A percentile compares a stretch with the other conserved stretches of the same genome.
phyloP scores from a whole-genome alignment of 1,284 basidiomycete species.

The Melampsora americana region DNA sequence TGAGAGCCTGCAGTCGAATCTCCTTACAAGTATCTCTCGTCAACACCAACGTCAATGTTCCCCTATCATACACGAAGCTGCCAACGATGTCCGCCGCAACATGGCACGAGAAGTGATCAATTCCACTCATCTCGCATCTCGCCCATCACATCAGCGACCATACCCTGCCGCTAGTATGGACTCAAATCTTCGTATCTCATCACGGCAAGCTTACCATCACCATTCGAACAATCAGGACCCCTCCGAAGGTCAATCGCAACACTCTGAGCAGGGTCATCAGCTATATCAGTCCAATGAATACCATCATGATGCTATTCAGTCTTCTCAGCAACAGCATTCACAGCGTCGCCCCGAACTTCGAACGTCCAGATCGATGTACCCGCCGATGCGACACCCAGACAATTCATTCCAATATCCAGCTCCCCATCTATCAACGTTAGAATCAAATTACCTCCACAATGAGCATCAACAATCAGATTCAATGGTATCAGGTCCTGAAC shows the following conservation, averaged over 20 bases:
- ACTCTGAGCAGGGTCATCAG: too few species aligned
- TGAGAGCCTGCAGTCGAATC: background rate
- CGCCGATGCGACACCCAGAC: too few species aligned
- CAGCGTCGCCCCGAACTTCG: constrained; percentile 7
- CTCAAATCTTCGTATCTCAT: too few species aligned
- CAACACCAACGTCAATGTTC: constrained; percentile 3
- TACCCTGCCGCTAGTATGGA: too few species aligned
- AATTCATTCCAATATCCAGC: background rate
- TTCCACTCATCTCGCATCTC: background rate
- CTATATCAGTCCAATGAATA: too few species aligned
- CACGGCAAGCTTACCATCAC: too few species aligned
- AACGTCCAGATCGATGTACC: too few species aligned
- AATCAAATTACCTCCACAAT: background rate
- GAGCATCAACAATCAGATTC: background rate
- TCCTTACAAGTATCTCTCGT: background rate
- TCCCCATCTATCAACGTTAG: background rate
- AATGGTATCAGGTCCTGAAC: background rate
- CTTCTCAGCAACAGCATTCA: background rate
- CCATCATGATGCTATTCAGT: too few species aligned
- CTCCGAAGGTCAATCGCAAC: too few species aligned
- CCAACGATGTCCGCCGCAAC: constrained; percentile 31
- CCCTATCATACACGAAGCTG: constrained; percentile 34
- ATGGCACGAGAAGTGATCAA: constrained; percentile 35
- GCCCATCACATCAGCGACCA: background rate
- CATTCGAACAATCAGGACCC: too few species aligned